Evolutionary conservation across 257 asterid genomes (phyloP), one percentile per base, ranked within the genome.

Genomic region (Marsdenia floribunda): DNA sequence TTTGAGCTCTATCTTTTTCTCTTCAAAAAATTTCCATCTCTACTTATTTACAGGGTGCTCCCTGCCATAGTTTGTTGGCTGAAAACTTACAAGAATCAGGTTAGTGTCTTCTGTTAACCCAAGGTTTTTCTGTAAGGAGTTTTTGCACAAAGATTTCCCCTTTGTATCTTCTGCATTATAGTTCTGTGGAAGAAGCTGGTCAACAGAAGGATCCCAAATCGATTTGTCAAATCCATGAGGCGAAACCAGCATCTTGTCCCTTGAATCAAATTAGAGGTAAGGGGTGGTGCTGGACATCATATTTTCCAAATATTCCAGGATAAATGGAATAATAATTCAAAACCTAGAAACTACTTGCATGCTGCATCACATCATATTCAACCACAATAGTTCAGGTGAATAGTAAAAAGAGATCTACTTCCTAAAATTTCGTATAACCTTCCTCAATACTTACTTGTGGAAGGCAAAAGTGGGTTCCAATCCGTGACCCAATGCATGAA

Each of bases 171-270:
- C 87, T 29, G 82, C 85, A 79, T 72, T 85, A 58, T 88, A 91
- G 77, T 78, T 78, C 74, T 87, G 86, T 54, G 91, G 97, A 72
- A 90, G 84, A 84, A 75, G 80, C 74, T 55, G 81, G 78, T 92
- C 96, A 40, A 78, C 61, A 68, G 90, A 86, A 80, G 97, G 96
- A 85, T 90, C 93, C 97, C 97, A 90, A 72, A 83, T 81, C 59
- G 90, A 80, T 71, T 81, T 85, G 78, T 92, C 95, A 72, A 81
- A 76, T 50, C 93, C 96, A 81, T 21, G 64, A 82, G 97, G 95
- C 82, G 91, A 85, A 87, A 85, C 78, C 75, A 77, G 75, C 82
- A 92, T 53, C 81, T 92, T 92, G 76, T 86, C 91, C 89, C 96
- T 90, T 73, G 73, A 88, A 76, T 40, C 74, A 80, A 66, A 74